Evolutionary conservation across 352 stramenopile species (phyloP).

Genomic region (Elongisporangium prolatum): DNA sequence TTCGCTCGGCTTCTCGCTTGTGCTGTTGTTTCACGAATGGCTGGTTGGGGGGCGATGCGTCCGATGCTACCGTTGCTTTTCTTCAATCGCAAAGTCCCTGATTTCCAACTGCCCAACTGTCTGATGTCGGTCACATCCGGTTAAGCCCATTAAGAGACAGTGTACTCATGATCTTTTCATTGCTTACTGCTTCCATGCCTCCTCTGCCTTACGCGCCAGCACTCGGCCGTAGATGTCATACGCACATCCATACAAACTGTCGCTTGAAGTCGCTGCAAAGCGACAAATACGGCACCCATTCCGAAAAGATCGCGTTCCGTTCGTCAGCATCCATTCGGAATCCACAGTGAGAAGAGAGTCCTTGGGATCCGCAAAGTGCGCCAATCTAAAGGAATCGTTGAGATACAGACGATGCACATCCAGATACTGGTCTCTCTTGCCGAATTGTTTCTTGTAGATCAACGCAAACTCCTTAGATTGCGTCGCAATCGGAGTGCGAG

Average conservation of each 20-base stretch:
- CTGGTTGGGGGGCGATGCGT: background rate
- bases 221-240: background rate
- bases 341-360: background rate
- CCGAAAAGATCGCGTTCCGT: background rate
- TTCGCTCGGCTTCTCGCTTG: slow-evolving; percentile 3
- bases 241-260: background rate
- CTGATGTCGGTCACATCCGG: too few relatives aligned
- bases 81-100: background rate
- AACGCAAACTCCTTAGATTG: background rate
- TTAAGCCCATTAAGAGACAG: too few relatives aligned
- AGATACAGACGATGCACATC: background rate
- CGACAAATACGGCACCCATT: background rate
- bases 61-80: slow-evolving; percentile 1
- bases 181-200: too few relatives aligned
- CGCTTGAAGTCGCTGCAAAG: background rate
- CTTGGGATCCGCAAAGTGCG: background rate
- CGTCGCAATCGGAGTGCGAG: background rate
- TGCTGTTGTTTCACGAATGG: background rate
- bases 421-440: background rate
- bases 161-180: too few relatives aligned
- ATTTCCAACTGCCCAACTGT: background rate
- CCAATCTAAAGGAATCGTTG: background rate
- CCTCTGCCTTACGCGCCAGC: background rate
- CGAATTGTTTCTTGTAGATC: background rate
- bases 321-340: background rate